Evolutionary conservation across 2,329 filamentous ascomycete species (phyloP), one percentile per base, ranked within the genome.

Genomic region (Rutstroemia sp.): DNA sequence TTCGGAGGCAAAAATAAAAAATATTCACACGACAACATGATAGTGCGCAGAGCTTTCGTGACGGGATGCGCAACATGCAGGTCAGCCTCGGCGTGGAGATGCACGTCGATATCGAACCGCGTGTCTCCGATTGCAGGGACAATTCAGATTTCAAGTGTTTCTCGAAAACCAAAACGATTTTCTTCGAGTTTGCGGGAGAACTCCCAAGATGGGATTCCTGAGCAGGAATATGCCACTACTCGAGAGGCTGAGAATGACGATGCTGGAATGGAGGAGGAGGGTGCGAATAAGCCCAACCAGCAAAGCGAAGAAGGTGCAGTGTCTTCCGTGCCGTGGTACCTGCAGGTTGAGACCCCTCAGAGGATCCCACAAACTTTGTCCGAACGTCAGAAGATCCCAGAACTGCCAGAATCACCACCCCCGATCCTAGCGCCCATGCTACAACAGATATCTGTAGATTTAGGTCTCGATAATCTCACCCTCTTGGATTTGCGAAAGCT

Each of bases 401-500:
- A 80, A 17, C 73, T 87, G n/a, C 69, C 69, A 47, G 61, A 65
- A 30, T 54, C 42, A 0, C 92, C 90, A 0, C 94, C 94, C 0
- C 74, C 80, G 1, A 77, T 96, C 16, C 76, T 96, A 5, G 72
- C 80, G 25, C 80, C 84, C 2, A 77, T 97, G 53, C 75, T 97
- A 30, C 78, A 90, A 60, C 89, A 91, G 67, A 78, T 90, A 1
- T 91, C 89, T 6, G 82, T 92, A 58, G 88, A 95, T 30, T 83
- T 96, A 63, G 94, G 94, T 38, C 76, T 99, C 42, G 90, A 96
- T 68, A 82, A 91, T 56, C 76, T 99, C 48, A 78, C 78, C 1
- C 73, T 99, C 5, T 77, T 96, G 48, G 94, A 99, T 68, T 77
- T 99, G 34, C 89, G 94, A 56, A 75, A 82, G 39, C 78, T 97